Base-by-base conservation (phyloP, 2,329 filamentous ascomycete species). In the Stromatinia cepivora region DNA sequence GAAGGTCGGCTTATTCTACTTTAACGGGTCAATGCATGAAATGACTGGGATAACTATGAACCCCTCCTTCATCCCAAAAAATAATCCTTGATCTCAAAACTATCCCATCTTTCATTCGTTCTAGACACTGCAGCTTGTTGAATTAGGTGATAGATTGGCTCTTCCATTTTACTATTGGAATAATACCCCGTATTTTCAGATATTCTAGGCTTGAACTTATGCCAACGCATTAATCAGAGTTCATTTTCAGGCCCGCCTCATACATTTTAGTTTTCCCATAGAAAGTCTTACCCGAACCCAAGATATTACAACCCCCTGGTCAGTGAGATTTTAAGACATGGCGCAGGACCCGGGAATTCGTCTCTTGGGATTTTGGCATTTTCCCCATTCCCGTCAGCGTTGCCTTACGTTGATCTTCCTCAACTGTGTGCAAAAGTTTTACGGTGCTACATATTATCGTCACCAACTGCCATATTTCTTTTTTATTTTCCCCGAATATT, bases 311-410 rank as follows among this genome's bases (percentile, higher is more conserved):
- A 54, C 20, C 48, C 66, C 58, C 22, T 53, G 45, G 34, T 53
- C 36, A 53, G 57, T 68, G 45, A 64, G 66, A 68, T 68, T 68
- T 63, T 54, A 64, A 68, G 57, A 64, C 66, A 68, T 62, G 66
- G 48, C 57, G 34, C 56, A 68, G 31, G 58, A 67, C 65, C 65
- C 65, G 65, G 45, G 54, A 62, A 48, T 59, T 62, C 57, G 58
- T 63, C 66, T 68, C 66, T 36, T 68, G 66, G 66, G 66, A 68
- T 68, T 63, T 64, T 20, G 45, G 52, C 22, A 36, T n/a, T 50
- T 50, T 53, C 65, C 34, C 65, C 46, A 46, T 63, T 52, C 46
- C 46, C 65, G 45, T 67, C 56, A 20, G n/a, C 53, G 34, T 50
- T 67, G 22, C 46, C 31, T 59, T 22, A n/a, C 52, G 6, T 48